Percentiles rank a stretch among this genome's conserved stretches.
These are phyloP conservation scores for Oleoguttula mirabilis DNA, from an alignment of 495 filamentous ascomycete species.

Conservation along the genomic window DNA sequence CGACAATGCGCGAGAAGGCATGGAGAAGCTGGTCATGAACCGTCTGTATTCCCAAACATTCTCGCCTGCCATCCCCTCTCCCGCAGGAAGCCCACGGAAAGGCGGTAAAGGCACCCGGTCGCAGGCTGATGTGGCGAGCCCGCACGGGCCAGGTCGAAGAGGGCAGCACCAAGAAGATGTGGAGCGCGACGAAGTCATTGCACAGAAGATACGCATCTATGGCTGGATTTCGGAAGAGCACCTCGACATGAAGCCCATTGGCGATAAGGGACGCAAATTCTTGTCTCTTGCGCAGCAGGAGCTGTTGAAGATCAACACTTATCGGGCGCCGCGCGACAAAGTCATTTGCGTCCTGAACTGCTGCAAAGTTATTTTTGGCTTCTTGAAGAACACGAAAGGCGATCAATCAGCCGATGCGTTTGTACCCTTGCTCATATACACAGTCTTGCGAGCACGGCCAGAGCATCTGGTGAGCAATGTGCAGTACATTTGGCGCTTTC, in stretches of 20 bases:
- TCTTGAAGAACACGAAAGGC: constrained; percentile 79
- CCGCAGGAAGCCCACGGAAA: constrained; percentile 54
- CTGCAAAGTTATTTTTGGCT: constrained; percentile 98
- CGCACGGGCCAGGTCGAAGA: constrained; percentile 61
- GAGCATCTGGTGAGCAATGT: constrained; percentile 95
- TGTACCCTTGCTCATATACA: constrained; percentile 89
- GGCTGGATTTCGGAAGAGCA: constrained; percentile 90
- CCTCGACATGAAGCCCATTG: constrained; percentile 82
- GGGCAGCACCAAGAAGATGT: constrained; percentile 99
- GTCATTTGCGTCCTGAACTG: constrained; percentile 97
- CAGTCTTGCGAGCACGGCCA: constrained; percentile 85
- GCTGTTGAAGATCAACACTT: constrained; percentile 86
- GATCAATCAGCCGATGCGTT: constrained; percentile 96
- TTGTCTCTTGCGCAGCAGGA: constrained; percentile 85
- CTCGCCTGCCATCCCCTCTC: constrained; percentile 76
- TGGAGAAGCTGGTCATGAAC: constrained; percentile 99
- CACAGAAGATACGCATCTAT: constrained; percentile 94
- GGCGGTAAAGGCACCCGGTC: constrained; percentile 1
- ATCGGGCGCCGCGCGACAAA: constrained; percentile 91
- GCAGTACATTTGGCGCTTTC: constrained; percentile 92
- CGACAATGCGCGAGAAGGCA: constrained; percentile 94
- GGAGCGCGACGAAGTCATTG: constrained; percentile 84
- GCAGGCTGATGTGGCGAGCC: constrained; percentile 41
- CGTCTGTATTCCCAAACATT: constrained; percentile 92
- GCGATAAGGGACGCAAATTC: constrained; percentile 73